Percentiles rank a stretch among this genome's conserved stretches.
Conservation (phyloP, 345 rosid species). For the Rhizophora apiculata region DNA sequence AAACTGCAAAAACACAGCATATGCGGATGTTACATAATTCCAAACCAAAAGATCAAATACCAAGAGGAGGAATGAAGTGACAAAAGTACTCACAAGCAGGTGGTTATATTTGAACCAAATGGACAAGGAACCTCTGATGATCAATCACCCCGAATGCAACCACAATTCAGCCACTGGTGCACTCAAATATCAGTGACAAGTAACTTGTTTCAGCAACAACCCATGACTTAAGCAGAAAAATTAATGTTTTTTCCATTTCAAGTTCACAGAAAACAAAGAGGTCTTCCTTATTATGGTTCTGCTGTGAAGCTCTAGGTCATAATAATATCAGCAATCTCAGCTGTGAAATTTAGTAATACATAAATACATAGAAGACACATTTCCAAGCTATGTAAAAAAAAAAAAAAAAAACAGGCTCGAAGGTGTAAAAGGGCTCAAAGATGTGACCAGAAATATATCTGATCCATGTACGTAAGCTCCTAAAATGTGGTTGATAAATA, state of each 20-base stretch:
- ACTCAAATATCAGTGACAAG: background rate
- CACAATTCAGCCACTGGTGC: background rate
- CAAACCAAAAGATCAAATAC: background rate
- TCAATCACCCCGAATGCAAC: background rate
- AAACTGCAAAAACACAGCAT: background rate
- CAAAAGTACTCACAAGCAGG: background rate
- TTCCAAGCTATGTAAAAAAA: background rate
- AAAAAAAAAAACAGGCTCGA: background rate
- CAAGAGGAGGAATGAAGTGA: background rate
- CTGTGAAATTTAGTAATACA: background rate
- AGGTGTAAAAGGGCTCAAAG: background rate
- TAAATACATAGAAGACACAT: background rate
- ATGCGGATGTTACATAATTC: background rate
- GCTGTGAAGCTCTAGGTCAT: conserved; percentile 9
- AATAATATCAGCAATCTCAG: conserved; percentile 6
- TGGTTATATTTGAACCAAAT: background rate
- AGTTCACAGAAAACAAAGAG: background rate
- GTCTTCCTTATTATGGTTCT: background rate
- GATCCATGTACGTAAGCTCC: background rate
- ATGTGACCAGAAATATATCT: background rate
- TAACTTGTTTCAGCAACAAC: background rate
- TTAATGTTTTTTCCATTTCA: background rate
- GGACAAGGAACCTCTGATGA: background rate
- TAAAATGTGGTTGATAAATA: background rate
- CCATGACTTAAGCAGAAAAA: background rate